phyloP scores from a whole-genome alignment of 139 green algal genomes.

The Edaphochlamys debaryana region DNA sequence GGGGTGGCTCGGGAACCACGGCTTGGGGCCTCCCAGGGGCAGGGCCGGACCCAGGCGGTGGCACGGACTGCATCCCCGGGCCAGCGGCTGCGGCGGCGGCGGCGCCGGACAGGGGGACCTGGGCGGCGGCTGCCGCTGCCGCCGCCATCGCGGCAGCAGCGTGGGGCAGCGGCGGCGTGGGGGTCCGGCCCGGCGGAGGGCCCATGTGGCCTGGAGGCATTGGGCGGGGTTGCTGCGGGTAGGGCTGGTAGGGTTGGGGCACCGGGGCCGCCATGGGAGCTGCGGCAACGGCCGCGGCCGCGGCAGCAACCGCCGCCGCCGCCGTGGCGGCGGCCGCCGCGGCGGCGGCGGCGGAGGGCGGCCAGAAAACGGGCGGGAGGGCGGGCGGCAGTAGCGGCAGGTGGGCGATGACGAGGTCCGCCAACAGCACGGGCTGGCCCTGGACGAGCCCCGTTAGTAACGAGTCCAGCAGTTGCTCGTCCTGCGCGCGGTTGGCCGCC shows the following conservation, averaged over 20 bases:
- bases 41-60: too few relatives aligned
- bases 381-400: conserved; percentile 12
- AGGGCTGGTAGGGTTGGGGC: too few relatives aligned
- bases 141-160: not conserved
- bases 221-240: too few relatives aligned
- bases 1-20: too few relatives aligned
- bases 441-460: conserved; percentile 24
- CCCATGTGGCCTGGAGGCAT: too few relatives aligned
- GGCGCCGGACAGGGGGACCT: too few relatives aligned
- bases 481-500: not conserved
- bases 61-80: too few relatives aligned
- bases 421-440: conserved; percentile 29
- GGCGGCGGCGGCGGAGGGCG: not conserved
- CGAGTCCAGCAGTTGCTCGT: conserved; percentile 28
- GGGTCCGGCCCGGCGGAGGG: not conserved
- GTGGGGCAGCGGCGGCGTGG: not conserved
- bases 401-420: conserved; percentile 36
- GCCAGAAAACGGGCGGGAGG: conserved; percentile 20
- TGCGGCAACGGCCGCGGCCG: not conserved
- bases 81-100: too few relatives aligned
- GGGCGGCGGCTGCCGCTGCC: too few relatives aligned
- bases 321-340: not conserved
- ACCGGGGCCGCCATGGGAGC: not conserved
- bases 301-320: not conserved
- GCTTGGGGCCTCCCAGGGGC: too few relatives aligned